Percentiles rank a stretch among this genome's conserved stretches.
Evolutionary conservation across 805 yeast genomes (phyloP).

Genomic region (Ogataea pignaliae): DNA sequence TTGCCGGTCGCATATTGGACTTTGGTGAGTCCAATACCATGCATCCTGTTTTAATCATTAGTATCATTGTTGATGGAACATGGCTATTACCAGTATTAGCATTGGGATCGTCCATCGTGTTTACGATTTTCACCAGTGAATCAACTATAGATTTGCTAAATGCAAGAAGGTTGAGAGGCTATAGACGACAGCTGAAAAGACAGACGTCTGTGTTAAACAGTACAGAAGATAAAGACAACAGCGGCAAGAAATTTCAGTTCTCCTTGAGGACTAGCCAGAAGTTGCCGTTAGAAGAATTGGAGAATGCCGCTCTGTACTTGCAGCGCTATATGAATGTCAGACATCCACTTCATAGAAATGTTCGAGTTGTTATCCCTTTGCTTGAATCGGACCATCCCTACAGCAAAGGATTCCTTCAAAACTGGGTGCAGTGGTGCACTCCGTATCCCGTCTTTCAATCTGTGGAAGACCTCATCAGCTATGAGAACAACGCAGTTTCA

Average conservation of each 20-base stretch:
- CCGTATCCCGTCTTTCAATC: conserved; percentile 7
- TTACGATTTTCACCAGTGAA: conserved; percentile 39
- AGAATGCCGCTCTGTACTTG: too few relatives aligned
- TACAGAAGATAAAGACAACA: not conserved
- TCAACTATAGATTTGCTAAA: conserved; percentile 50
- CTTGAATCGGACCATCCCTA: conserved; percentile 32
- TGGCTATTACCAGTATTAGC: conserved; percentile 41
- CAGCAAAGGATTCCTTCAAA: conserved; percentile 33
- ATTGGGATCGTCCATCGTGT: conserved; percentile 39
- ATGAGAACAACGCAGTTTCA: conserved; percentile 25
- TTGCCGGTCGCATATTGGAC: conserved; percentile 25
- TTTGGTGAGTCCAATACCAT: conserved; percentile 16
- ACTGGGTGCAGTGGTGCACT: conserved; percentile 30
- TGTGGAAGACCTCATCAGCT: conserved; percentile 20
- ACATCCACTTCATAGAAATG: conserved; percentile 25
- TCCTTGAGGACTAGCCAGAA: conserved; percentile 16
- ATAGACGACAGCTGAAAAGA: conserved; percentile 18
- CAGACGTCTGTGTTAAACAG: too few relatives aligned
- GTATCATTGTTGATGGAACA: conserved; percentile 40
- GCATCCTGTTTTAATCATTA: conserved; percentile 23
- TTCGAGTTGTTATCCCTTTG: conserved; percentile 35
- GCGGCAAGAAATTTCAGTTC: conserved; percentile 17
- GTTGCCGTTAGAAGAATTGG: conserved; percentile 13
- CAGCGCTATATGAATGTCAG: conserved; percentile 37
- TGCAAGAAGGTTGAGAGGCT: conserved; percentile 7